Evolutionary conservation across 257 asterid species (phyloP), one percentile per base, ranked within the genome.

Genomic region (Solanum sparsipilum): DNA sequence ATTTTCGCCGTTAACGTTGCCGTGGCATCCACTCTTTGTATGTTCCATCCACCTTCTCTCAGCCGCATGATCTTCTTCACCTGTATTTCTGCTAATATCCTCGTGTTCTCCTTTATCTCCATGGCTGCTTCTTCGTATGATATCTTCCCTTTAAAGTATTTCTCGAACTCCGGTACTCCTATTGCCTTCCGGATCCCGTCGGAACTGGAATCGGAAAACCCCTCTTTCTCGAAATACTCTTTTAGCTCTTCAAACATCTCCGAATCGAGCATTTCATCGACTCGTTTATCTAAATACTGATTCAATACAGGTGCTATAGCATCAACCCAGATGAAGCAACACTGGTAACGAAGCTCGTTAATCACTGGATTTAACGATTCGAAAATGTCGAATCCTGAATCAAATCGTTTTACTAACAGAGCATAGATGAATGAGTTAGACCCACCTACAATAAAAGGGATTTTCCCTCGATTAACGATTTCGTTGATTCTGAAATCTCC

Each of bases 291-390:
- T 29, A 96, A 21, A 32, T 96, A 94, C 92, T 73, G 84, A 31
- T 92, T 91, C 88, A 96, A 46, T 5, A 95, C 95, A 8, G 93
- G 92, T 0, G 88, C 20, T 0, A 94, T 86, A 0, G 95, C 96
- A 90, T 96, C 98, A 0, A 96, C 94, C 95, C 95, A 94, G 72
- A 95, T 83, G 84, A 96, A 94, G 20, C 99, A 96, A 87, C 98
- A 95, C 5, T 39, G 87, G 92, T 93, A 96, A 1, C 93, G 92
- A 6, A 94, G 91, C 88, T 94, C 92, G 1, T 71, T 76, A 48
- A 8, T 27, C 9, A 7, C 81, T 56, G 90, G 36, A 85, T 32
- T 44, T 4, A 92, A 65, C 38, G 89, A 92, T 75, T 74, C 88
- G 84, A 97, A 93, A 13, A 92, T 94, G 90, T 96, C 95, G 1